A percentile compares a stretch with the other conserved stretches of the same genome.
Conservation (phyloP, 2,329 filamentous ascomycete genomes). For the Xylariales sp. region DNA sequence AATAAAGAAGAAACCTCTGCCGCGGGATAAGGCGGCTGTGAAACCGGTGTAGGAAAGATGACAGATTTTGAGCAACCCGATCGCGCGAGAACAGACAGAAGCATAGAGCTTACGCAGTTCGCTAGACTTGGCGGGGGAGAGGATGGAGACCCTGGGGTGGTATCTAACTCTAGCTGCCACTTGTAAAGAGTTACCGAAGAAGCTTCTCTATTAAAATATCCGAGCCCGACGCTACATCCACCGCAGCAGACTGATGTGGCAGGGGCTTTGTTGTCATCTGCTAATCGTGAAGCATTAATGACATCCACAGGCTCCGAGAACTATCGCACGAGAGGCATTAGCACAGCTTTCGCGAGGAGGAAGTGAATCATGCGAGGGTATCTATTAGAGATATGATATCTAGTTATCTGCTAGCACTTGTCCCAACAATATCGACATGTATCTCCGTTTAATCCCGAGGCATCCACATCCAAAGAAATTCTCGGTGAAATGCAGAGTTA, state of each 20-base stretch:
- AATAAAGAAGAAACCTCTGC: conserved; percentile 23
- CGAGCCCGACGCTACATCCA: conserved; percentile 40
- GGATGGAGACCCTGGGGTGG: conserved; percentile 17
- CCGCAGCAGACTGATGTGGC: conserved; percentile 34
- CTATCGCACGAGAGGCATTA: no score
- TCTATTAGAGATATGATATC: neutral
- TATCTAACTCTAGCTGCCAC: conserved; percentile 47
- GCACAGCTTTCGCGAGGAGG: no score
- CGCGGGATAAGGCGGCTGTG: conserved; percentile 2
- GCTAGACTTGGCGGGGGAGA: conserved; percentile 36
- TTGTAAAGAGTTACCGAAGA: conserved; percentile 50
- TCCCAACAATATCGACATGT: conserved; percentile 29
- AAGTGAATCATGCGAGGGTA: no score
- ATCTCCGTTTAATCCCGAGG: conserved; percentile 45
- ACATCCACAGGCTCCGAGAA: no score
- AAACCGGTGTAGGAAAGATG: conserved; percentile 39
- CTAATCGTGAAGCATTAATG: no score
- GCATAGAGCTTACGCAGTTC: conserved; percentile 49
- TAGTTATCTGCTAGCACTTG: neutral
- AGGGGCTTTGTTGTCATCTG: neutral
- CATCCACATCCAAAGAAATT: conserved; percentile 43
- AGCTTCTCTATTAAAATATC: conserved; percentile 40
- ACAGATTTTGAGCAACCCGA: conserved; percentile 55
- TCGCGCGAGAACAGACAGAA: conserved; percentile 49
- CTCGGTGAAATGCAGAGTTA: conserved; percentile 38